Evolutionary conservation across 768 basidiomycete genomes (phyloP).

Genomic region (Psilocybe cyanescens): DNA sequence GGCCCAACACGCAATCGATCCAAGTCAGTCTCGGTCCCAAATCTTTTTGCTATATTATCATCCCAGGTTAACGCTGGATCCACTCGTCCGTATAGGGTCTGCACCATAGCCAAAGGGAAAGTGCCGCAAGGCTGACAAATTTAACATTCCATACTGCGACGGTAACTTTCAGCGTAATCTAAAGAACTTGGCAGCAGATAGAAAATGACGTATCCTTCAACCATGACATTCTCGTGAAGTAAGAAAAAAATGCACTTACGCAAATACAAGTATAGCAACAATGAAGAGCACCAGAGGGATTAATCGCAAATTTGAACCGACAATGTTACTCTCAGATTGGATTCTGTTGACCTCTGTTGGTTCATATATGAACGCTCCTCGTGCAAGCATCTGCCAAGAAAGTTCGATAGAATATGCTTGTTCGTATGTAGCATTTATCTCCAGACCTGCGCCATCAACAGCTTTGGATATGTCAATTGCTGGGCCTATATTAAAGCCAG

Average conservation of each 20-base stretch:
- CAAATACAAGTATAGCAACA: not conserved
- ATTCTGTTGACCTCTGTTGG: not conserved
- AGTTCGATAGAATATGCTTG: not conserved
- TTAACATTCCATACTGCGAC: not conserved
- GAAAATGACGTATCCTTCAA: too few relatives aligned
- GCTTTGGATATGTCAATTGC: not conserved
- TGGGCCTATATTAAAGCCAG: not conserved
- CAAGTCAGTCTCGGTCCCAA: conserved; percentile 4
- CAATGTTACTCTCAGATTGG: not conserved
- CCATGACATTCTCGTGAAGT: not conserved
- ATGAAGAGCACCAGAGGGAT: not conserved
- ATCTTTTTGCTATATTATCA: not conserved
- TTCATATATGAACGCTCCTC: not conserved
- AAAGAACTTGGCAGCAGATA: not conserved
- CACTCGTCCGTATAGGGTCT: conserved; percentile 1
- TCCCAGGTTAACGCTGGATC: conserved; percentile 2
- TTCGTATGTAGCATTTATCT: not conserved
- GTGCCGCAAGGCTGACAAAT: conserved; percentile 5
- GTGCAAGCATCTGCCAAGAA: not conserved
- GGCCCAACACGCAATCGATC: conserved; percentile 7
- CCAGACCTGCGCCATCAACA: conserved; percentile 2
- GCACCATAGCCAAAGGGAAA: not conserved
- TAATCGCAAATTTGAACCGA: not conserved
- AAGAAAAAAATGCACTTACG: not conserved
- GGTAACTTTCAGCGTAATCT: not conserved